Percentiles rank a stretch among this genome's conserved stretches.
These are phyloP conservation scores for Mortierella sp. DNA, from an alignment of 371 early-diverging fungal genomes.

Conservation along the genomic window DNA sequence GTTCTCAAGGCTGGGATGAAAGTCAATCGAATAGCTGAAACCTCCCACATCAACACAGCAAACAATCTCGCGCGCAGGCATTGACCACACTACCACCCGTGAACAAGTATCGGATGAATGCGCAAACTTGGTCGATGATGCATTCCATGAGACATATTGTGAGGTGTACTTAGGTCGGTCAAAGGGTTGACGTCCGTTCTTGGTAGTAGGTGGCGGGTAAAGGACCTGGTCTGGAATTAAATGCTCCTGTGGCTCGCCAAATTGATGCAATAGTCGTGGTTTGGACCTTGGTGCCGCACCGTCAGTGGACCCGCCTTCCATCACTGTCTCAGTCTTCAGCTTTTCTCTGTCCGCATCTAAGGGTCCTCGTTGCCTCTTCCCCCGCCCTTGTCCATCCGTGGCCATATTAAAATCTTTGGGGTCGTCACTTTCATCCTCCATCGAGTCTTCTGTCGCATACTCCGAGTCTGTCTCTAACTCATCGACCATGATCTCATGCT, in stretches of 20 bases:
- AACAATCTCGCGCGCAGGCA: slow-evolving; percentile 53
- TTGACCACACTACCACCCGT: slow-evolving; percentile 62
- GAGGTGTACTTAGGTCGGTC: slow-evolving; percentile 46
- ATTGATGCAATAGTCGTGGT: slow-evolving; percentile 27
- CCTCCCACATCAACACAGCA: slow-evolving; percentile 63
- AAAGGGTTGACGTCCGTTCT: slow-evolving; percentile 1
- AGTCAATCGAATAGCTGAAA: slow-evolving; percentile 60
- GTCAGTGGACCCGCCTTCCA: not conserved
- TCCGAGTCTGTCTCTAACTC: slow-evolving; percentile 25
- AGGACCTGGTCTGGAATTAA: slow-evolving; percentile 24
- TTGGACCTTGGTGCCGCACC: not conserved
- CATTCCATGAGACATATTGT: slow-evolving; percentile 68
- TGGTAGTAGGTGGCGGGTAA: not conserved
- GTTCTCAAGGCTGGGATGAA: slow-evolving; percentile 65
- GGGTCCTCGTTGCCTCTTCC: too few species aligned
- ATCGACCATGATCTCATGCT: slow-evolving; percentile 8
- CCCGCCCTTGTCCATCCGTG: too few species aligned
- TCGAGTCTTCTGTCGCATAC: slow-evolving; percentile 21
- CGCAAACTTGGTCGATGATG: slow-evolving; percentile 63
- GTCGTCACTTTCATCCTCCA: not conserved
- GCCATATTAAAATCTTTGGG: slow-evolving; percentile 10
- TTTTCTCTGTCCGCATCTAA: too few species aligned
- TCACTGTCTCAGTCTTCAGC: too few species aligned
- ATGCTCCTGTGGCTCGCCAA: slow-evolving; percentile 28
- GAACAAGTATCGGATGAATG: slow-evolving; percentile 65